Conservation (phyloP, 768 basidiomycete species). For the Xanthoconium purpureum region DNA sequence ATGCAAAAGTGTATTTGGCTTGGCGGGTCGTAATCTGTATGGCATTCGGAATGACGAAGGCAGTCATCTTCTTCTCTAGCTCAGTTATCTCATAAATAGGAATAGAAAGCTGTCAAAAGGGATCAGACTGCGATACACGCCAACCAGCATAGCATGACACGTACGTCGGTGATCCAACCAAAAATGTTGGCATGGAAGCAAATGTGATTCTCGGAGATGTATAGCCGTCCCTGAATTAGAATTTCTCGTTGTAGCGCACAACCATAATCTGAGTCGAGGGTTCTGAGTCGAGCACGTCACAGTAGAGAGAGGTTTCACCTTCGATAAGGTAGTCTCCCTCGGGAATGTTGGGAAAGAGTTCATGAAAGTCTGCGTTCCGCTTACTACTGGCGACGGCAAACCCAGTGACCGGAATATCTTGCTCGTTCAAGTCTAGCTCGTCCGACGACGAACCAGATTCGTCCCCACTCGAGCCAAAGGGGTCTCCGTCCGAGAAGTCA, state of each 20-base stretch:
- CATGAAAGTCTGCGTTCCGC: conserved; percentile 94
- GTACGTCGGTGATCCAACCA: conserved; percentile 96
- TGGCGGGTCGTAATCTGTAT: conserved; percentile 84
- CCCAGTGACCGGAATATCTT: conserved; percentile 89
- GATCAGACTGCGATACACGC: conserved; percentile 7
- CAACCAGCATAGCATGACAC: conserved; percentile 29
- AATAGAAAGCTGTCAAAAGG: conserved; percentile 62
- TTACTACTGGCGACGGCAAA: conserved; percentile 97
- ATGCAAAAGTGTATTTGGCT: conserved; percentile 90
- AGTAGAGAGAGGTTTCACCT: conserved; percentile 50
- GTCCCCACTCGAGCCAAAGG: conserved; percentile 25
- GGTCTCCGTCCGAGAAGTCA: conserved; percentile 32
- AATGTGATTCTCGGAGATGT: conserved; percentile 98
- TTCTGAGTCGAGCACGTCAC: conserved; percentile 1
- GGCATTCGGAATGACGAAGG: conserved; percentile 95
- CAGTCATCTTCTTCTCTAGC: conserved; percentile 97
- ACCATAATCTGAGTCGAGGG: conserved; percentile 73
- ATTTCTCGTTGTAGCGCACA: conserved; percentile 97
- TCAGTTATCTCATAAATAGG: conserved; percentile 83
- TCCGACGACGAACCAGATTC: conserved; percentile 34
- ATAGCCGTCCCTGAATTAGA: conserved; percentile 90
- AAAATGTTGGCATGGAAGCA: conserved; percentile 99
- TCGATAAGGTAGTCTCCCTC: conserved; percentile 98
- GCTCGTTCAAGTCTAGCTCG: conserved; percentile 37
- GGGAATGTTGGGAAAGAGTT: conserved; percentile 82